Percentiles rank a stretch among this genome's conserved stretches.
Evolutionary conservation across 108 stramenopile genomes (phyloP).

Genomic region (Epipyxis sp.): DNA sequence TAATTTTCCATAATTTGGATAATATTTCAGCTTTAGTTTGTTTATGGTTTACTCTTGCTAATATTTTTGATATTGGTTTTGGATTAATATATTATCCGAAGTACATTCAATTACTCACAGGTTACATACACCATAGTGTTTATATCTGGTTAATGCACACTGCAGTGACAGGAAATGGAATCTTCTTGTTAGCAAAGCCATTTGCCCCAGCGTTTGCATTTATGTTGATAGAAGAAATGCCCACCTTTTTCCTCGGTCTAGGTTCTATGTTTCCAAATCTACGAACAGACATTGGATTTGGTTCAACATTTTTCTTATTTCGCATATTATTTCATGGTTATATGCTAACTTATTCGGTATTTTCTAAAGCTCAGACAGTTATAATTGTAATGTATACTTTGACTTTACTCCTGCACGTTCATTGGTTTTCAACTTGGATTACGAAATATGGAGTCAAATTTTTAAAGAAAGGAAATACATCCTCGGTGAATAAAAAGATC

Average conservation of each 20-base stretch:
- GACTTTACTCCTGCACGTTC: background rate
- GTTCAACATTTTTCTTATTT: conserved; percentile 12
- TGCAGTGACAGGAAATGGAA: conserved; percentile 1
- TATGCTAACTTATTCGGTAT: background rate
- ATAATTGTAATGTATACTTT: background rate
- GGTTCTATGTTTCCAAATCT: conserved; percentile 1
- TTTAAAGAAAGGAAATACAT: background rate
- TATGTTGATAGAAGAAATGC: conserved; percentile 5
- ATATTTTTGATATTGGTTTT: conserved; percentile 26
- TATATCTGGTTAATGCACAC: background rate
- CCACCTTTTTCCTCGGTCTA: conserved; percentile 26
- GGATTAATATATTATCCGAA: conserved; percentile 26
- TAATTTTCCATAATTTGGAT: background rate
- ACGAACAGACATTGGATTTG: conserved; percentile 27
- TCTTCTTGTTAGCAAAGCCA: background rate
- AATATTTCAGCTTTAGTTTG: background rate
- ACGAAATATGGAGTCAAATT: conserved; percentile 5
- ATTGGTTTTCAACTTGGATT: conserved; percentile 16
- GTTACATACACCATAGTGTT: conserved; percentile 17
- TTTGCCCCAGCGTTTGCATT: background rate
- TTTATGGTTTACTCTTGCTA: conserved; percentile 12
- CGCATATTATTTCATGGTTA: conserved; percentile 17
- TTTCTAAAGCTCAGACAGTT: background rate
- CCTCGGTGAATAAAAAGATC: too few species aligned
- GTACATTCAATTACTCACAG: background rate